Evolutionary conservation across 257 asterid species (phyloP), one percentile per base, ranked within the genome.

Genomic region (Petrea volubilis): DNA sequence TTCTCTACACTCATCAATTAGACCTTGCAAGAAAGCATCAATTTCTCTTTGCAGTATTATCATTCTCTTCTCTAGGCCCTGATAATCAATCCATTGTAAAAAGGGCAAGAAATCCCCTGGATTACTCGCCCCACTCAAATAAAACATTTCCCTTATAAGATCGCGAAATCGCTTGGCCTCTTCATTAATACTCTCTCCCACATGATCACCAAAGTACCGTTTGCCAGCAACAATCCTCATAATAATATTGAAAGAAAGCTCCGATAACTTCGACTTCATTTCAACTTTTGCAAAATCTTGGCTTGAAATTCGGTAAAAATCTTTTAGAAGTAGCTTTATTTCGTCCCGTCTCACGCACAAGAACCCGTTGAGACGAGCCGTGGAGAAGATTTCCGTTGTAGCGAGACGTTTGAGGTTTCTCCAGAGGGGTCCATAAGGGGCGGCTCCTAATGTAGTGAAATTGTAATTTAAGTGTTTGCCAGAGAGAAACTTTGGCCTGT

Each of bases 221-320:
- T 79, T 79, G 36, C 80, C 84, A 10, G 84, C n/a, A n/a, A n/a
- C 84, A 1, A 79, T 56, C 1, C 72, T 70, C 82, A 76, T 79
- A 0, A 82, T 71, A 5, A 73, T 67, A 21, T 82, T 78, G 49
- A 82, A 78, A 10, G 76, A 21, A 12, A 77, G 65, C 74, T 79
- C 82, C 27, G 44, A 47, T 40, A 64, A 70, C 52, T 65, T 67
- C 2, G 80, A 72, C 47, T 66, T 71, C 62, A 82, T 31, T n/a
- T 82, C 80, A 63, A 74, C 74, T 34, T 24, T 57, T 72, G n/a
- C n/a, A n/a, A n/a, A n/a, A n/a, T n/a, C n/a, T n/a, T n/a, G n/a
- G n/a, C n/a, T n/a, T n/a, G n/a, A n/a, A n/a, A n/a, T n/a, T n/a
- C n/a, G n/a, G n/a, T n/a, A n/a, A n/a, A n/a, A n/a, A n/a, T n/a